Evolutionary conservation across 2,329 filamentous ascomycete genomes (phyloP), one percentile per base, ranked within the genome.

Genomic region (Xenoacremonium recifei): DNA sequence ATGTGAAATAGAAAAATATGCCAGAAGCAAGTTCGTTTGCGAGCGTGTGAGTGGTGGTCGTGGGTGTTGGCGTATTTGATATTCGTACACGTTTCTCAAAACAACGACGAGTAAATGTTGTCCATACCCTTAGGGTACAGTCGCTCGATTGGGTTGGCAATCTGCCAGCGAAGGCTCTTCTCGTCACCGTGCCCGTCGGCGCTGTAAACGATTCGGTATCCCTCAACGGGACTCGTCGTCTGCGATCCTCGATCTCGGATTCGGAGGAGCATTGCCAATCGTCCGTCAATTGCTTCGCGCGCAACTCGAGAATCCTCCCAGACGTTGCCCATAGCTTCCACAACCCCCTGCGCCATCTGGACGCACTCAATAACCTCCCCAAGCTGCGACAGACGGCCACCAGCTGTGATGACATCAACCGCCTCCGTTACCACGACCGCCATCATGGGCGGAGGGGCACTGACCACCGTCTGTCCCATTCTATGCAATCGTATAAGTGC

Each of bases 401-500:
- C 78, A 1, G 83, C 77, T 11, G 79, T 79, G 41, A 87, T 69
- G 2, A 87, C 77, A 51, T 89, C 85, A 23, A 84, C 70, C 0
- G 84, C 83, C 35, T 81, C 75, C 23, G 82, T 67, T 18, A 85
- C 73, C 5, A 77, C 75, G 49, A 79, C 79, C n/a, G 78, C 79
- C 15, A 80, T 69, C 47, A 84, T 81, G 0, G 84, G 82, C n/a
- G 74, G 77, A 1, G 79, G 75, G 30, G 77, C 72, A 37, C 53
- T 62, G 37, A 64, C 39, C 5, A 59, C 53, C 10, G 52, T 60
- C 23, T 62, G 56, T 3, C 61, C 55, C 11, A 56, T 54, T 16
- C 60, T 58, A 29, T 63, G 58, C 21, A 71, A 53, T 35, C 61
- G 60, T 18, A 71, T 64, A 19, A 77, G 55, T 15, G 59, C 63